Base-by-base conservation (phyloP, 2,329 filamentous ascomycete species). In the Fusarium tjaetaba region DNA sequence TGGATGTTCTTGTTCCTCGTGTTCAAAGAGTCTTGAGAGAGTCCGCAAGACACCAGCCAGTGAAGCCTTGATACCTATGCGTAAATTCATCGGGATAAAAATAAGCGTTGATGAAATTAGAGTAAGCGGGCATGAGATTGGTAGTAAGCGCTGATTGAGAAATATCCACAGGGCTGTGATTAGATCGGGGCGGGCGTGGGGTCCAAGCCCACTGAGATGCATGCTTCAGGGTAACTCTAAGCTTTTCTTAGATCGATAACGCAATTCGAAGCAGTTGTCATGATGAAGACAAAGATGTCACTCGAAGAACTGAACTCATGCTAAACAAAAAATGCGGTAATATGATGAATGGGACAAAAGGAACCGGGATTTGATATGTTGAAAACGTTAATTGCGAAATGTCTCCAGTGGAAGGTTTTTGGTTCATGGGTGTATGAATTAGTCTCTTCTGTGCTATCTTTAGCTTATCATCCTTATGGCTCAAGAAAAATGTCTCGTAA, bases 251-350 rank as follows among this genome's bases (percentile, higher is more conserved):
- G 30, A 34, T 52, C 2, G 16, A 2, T 36, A 24, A 24, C 8
- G 3, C n/a, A 34, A 15, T 24, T 24, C 5, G 11, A 20, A 15
- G 16, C 9, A 10, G 14, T 32, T n/a, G 15, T 20, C 15, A n/a
- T n/a, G 28, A 30, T 30, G 26, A 15, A 28, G 20, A 15, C 5
- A 22, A 46, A 15, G 5, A 28, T 28, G 18, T 5, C 14, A 4
- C 11, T 36, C 15, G 34, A 14, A 34, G 32, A 34, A 34, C 13
- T 14, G 30, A 32, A 32, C 5, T 24, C 11, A 32, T 24, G 11
- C 9, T 14, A 8, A 8, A 14, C 3, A 24, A 3, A 14, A 3
- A 18, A 2, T 5, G 0, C 6, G 6, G 4, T 3, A 10, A 5
- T 15, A 11, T 11, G 9, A 22, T 28, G 1, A 15, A 20, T 2